Evolutionary conservation across 306 rosid species (phyloP), one percentile per base, ranked within the genome.

Genomic region (Pterocarpus macrocarpus): DNA sequence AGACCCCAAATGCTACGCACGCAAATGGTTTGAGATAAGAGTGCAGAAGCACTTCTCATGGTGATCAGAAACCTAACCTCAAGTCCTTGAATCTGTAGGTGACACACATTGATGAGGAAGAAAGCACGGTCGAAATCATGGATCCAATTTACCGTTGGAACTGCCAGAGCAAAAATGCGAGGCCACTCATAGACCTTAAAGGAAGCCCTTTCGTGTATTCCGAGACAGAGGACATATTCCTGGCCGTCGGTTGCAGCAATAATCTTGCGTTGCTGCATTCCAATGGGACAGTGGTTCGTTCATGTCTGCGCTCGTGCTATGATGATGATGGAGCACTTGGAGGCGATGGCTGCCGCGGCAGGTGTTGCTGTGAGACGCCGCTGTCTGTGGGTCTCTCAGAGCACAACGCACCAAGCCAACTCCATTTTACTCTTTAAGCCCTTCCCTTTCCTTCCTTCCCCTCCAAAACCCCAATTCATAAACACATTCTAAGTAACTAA

Each of bases 131-230:
- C 56, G 1, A 0, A 22, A 56, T 84, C n/a, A 52, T 2, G 2
- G 47, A 75, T 52, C 91, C 90, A 0, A 13, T 86, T 0, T 35
- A n/a, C 16, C 50, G 53, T 16, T 22, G 28, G 28, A 80, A 68
- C n/a, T 85, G 86, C 64, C 1, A 2, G 6, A 8, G 15, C 12
- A 22, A 52, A 30, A 1, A 15, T 0, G 10, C 36, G 3, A 22
- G 28, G 28, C 28, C 28, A 22, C 12, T 2, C 28, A n/a, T 13
- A 4, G 1, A 80, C 7, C 61, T 85, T 62, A n/a, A 32, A 2
- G 81, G 47, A 44, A 45, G 85, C 32, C 85, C 85, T 44, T 87
- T 79, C 53, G 63, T 55, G 30, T 82, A 69, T 63, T 85, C 88
- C 1, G 71, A 75, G 47, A 9, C 2, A 0, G 0, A 4, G 0